A percentile compares a stretch with the other conserved stretches of the same genome.
These are phyloP conservation scores for Ustilago shanxiensis DNA, from an alignment of 1,284 basidiomycete species.

Conservation along the genomic window DNA sequence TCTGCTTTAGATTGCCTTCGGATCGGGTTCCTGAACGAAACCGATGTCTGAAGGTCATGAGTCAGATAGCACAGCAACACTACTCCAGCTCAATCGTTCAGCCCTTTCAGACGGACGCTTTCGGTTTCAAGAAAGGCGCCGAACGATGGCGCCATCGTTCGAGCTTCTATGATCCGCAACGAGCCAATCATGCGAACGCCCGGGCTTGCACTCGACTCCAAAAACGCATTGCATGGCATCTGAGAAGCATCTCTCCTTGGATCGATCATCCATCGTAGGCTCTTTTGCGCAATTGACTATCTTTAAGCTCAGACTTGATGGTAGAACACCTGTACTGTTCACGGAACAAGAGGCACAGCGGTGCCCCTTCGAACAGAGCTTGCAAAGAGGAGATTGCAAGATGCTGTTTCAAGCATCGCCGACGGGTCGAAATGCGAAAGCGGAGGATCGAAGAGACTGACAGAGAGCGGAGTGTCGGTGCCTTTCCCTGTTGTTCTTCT, in stretches of 20 bases:
- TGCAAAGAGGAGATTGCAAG: neutral
- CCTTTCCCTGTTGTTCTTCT: neutral
- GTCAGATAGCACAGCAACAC: neutral
- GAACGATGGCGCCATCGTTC: slow-evolving; percentile 3
- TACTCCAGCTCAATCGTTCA: neutral
- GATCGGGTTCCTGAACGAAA: neutral
- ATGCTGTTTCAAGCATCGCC: no score
- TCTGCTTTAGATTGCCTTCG: neutral
- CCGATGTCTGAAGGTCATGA: neutral
- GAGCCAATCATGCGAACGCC: neutral
- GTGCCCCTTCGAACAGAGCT: neutral
- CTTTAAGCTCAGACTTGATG: no score
- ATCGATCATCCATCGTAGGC: no score
- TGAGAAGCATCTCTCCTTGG: no score
- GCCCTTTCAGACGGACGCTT: neutral
- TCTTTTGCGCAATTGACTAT: no score
- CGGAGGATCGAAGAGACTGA: neutral
- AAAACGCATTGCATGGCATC: neutral
- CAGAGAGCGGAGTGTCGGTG: neutral
- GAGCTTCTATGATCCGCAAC: neutral
- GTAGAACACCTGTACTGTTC: no score
- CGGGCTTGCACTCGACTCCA: neutral
- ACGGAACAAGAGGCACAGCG: no score
- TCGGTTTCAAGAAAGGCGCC: neutral
- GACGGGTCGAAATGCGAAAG: neutral